Percentiles rank a stretch among this genome's conserved stretches.
phyloP scores from a whole-genome alignment of 305 asterid genomes.

The Striga hermonthica region DNA sequence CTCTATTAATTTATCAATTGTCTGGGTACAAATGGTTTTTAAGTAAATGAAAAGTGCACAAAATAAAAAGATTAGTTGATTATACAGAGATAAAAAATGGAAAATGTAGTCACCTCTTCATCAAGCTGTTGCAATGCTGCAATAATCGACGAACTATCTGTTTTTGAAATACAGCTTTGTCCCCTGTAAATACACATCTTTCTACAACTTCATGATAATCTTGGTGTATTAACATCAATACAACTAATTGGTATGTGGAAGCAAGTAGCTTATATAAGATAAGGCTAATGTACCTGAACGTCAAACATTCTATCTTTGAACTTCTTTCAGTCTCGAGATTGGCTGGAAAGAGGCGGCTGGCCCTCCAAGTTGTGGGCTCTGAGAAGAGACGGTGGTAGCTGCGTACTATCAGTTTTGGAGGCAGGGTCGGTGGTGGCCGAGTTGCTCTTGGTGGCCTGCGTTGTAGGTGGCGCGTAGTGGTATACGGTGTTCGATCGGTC shows the following conservation, averaged over 20 bases:
- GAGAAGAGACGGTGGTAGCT: too few species aligned
- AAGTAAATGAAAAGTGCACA: constrained; percentile 21
- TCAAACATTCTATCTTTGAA: constrained; percentile 82
- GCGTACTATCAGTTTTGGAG: too few species aligned
- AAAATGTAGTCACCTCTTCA: constrained; percentile 67
- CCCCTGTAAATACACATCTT: constrained; percentile 96
- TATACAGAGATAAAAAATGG: constrained; percentile 11
- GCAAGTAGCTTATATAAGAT: constrained; percentile 4
- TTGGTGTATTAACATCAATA: constrained; percentile 56
- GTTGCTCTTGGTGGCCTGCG: too few species aligned
- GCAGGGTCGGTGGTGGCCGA: too few species aligned
- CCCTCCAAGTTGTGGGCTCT: too few species aligned
- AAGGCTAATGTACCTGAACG: constrained; percentile 50
- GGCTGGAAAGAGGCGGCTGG: too few species aligned
- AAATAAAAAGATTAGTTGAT: constrained; percentile 23
- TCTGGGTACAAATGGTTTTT: constrained; percentile 35
- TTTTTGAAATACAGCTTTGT: constrained; percentile 26
- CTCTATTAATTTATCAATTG: constrained; percentile 75
- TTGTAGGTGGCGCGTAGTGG: too few species aligned
- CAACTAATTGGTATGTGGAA: constrained; percentile 27
- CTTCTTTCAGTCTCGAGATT: too few species aligned
- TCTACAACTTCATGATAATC: constrained; percentile 97
- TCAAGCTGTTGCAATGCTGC: constrained; percentile 33
- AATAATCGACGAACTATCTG: constrained; percentile 25
- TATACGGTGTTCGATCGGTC: too few species aligned